These are phyloP conservation scores for Fusarium illudens DNA, from an alignment of 2,329 filamentous ascomycete genomes.

Conservation along the genomic window DNA sequence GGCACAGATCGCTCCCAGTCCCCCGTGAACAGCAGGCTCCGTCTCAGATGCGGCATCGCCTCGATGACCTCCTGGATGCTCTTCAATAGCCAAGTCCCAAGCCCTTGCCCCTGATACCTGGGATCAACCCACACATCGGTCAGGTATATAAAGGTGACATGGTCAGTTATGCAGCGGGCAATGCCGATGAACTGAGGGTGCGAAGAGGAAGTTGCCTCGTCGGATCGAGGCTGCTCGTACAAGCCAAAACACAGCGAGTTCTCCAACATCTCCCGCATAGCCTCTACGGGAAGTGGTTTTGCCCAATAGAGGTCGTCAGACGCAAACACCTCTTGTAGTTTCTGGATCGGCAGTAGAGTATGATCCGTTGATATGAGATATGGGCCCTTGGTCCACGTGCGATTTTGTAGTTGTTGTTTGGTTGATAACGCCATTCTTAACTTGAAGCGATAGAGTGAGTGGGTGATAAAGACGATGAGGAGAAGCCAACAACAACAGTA, in stretches of 20 bases:
- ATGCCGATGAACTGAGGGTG: constrained; percentile 36
- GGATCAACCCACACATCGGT: constrained; percentile 69
- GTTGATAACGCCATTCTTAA: not conserved
- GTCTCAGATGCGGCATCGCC: constrained; percentile 62
- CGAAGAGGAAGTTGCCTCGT: not conserved
- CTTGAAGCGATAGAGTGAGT: not conserved
- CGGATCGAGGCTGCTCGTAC: constrained; percentile 46
- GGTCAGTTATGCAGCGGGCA: constrained; percentile 67
- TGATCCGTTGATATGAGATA: constrained; percentile 5
- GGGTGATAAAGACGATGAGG: not conserved
- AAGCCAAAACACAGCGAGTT: constrained; percentile 66
- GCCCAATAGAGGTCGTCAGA: constrained; percentile 65
- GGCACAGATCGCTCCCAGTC: constrained; percentile 42
- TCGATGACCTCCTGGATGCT: constrained; percentile 61
- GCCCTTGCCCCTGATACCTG: constrained; percentile 61
- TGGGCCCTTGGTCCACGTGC: not conserved
- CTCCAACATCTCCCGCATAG: constrained; percentile 56
- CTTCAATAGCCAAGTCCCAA: constrained; percentile 67
- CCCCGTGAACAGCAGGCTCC: constrained; percentile 58
- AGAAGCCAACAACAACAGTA: not conserved
- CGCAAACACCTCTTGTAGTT: constrained; percentile 59
- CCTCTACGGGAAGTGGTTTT: constrained; percentile 52
- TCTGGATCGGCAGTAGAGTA: constrained; percentile 22
- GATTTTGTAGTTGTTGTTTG: not conserved
- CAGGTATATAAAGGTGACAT: constrained; percentile 66